Evolutionary conservation across 140 eudicot species (phyloP).

Genomic region (Cichorium intybus): DNA sequence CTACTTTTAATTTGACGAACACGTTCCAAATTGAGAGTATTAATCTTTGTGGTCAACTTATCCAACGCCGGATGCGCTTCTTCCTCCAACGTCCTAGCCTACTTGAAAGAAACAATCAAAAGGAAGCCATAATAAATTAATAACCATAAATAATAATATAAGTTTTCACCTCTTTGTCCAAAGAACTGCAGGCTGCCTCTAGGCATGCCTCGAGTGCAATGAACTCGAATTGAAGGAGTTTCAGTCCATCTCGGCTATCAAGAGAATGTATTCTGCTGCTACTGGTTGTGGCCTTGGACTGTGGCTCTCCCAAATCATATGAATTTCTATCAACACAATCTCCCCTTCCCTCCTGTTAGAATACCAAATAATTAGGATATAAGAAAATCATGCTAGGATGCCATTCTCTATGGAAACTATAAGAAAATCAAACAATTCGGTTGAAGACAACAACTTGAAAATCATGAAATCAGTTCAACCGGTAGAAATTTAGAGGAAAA

Average conservation of each 20-base stretch:
- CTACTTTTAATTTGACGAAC: constrained; percentile 85
- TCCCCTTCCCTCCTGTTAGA: too few species aligned
- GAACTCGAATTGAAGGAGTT: constrained; percentile 75
- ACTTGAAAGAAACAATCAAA: constrained; percentile 2
- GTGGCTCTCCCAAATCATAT: not conserved
- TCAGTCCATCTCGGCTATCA: constrained; percentile 43
- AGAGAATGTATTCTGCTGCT: not conserved
- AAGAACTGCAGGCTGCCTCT: constrained; percentile 77
- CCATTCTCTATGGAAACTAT: too few species aligned
- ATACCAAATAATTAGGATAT: too few species aligned
- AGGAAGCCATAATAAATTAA: too few species aligned
- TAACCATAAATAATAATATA: not conserved
- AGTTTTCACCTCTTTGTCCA: constrained; percentile 58
- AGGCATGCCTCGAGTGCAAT: constrained; percentile 84
- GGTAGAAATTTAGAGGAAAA: not conserved
- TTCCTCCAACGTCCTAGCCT: constrained; percentile 81
- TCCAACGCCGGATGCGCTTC: constrained; percentile 90
- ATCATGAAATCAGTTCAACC: not conserved
- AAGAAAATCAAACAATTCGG: too few species aligned
- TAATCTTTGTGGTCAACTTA: constrained; percentile 71
- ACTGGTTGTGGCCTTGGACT: not conserved
- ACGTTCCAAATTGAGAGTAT: constrained; percentile 83
- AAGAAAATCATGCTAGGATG: too few species aligned
- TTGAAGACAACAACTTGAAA: not conserved
- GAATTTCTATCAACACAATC: not conserved